Evolutionary conservation across 768 basidiomycete genomes (phyloP).

Genomic region (Gyrodon lividus): DNA sequence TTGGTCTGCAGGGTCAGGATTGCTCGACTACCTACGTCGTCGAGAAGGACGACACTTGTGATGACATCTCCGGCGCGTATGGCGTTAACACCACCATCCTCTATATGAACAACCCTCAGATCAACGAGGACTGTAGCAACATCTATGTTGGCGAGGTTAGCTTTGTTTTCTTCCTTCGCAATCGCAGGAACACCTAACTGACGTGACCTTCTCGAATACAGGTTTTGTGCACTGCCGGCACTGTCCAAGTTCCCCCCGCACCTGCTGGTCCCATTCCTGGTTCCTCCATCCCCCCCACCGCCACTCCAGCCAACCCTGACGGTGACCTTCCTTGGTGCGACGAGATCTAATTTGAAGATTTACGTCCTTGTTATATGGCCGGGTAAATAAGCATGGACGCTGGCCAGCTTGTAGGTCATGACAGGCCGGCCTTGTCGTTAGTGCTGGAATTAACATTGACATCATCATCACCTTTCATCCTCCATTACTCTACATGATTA

Average conservation of each 20-base stretch:
- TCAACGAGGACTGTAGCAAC: conserved; percentile 55
- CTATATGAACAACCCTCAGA: conserved; percentile 72
- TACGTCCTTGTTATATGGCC: neutral
- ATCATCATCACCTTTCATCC: neutral
- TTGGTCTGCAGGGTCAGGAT: conserved; percentile 59
- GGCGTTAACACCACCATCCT: conserved; percentile 55
- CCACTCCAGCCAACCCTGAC: conserved; percentile 27
- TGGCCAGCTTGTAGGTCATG: conserved; percentile 11
- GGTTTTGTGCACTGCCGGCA: conserved; percentile 54
- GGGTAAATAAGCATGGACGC: conserved; percentile 4
- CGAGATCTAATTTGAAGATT: conserved; percentile 22
- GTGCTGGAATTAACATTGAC: neutral
- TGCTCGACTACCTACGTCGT: conserved; percentile 64
- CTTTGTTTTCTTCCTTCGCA: conserved; percentile 1
- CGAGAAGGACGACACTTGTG: conserved; percentile 54
- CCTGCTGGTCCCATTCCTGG: conserved; percentile 32
- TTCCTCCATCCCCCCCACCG: conserved; percentile 34
- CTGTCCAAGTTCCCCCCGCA: conserved; percentile 42
- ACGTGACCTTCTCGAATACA: conserved; percentile 11
- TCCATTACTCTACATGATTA: conserved; percentile 1
- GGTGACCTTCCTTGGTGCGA: conserved; percentile 54
- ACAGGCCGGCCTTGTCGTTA: conserved; percentile 30
- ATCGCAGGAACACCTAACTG: neutral
- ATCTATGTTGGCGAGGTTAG: conserved; percentile 76
- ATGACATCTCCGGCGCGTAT: conserved; percentile 38